Percentiles rank a stretch among this genome's conserved stretches.
Conservation (phyloP, 2,329 filamentous ascomycete species). For the Pseudopithomyces maydicus region DNA sequence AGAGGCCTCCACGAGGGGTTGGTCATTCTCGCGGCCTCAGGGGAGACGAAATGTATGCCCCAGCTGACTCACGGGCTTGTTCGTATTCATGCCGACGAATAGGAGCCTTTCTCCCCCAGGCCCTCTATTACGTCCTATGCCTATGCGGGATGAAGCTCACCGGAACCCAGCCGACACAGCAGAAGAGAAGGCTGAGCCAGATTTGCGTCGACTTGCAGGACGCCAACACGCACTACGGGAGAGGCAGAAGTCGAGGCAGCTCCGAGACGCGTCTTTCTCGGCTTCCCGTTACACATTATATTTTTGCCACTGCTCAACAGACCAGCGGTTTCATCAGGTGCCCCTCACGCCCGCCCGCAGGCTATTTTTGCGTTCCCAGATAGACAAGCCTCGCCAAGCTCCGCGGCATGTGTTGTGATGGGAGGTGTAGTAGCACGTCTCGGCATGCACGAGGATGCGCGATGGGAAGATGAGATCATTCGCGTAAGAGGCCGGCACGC, state of each 20-base stretch:
- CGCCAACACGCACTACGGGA: slow-evolving; percentile 21
- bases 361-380: slow-evolving; percentile 34
- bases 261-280: background rate
- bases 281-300: background rate
- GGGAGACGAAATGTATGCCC: slow-evolving; percentile 28
- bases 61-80: slow-evolving; percentile 41
- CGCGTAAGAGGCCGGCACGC: slow-evolving; percentile 12
- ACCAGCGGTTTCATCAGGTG: slow-evolving; percentile 24
- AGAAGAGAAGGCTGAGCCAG: slow-evolving; percentile 27
- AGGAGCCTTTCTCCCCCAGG: slow-evolving; percentile 11
- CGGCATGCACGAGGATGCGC: slow-evolving; percentile 17
- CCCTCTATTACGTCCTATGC: slow-evolving; percentile 17
- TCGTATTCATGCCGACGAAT: slow-evolving; percentile 28
- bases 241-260: slow-evolving; percentile 14
- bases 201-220: slow-evolving; percentile 26
- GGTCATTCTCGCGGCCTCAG: slow-evolving; percentile 26
- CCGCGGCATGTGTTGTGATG: slow-evolving; percentile 17
- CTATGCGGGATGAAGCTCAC: slow-evolving; percentile 23
- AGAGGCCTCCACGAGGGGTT: slow-evolving; percentile 25
- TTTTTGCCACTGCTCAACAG: slow-evolving; percentile 13
- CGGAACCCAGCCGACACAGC: slow-evolving; percentile 31
- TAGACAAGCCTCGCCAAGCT: slow-evolving; percentile 36
- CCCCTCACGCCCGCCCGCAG: slow-evolving; percentile 19
- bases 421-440: slow-evolving; percentile 18
- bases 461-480: slow-evolving; percentile 17